Conservation (phyloP, 805 yeast genomes). For the Ogataea sp. region DNA sequence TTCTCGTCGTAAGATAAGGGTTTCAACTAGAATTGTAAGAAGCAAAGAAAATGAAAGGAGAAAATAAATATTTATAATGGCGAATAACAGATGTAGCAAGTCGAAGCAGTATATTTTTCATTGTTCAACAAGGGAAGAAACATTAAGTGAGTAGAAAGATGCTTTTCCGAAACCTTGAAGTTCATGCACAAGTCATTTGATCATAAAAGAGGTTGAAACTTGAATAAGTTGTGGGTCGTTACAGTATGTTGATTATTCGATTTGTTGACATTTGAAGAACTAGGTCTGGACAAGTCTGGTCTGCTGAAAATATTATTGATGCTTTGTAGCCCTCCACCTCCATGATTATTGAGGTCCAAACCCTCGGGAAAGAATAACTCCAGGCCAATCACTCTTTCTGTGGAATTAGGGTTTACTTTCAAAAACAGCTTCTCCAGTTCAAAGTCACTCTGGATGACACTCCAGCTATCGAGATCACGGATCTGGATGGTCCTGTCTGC, state of each 20-base stretch:
- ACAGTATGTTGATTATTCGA: background rate
- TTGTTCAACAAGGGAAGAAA: no score
- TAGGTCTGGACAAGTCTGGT: background rate
- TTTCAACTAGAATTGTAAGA: no score
- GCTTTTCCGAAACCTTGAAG: no score
- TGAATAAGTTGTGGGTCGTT: background rate
- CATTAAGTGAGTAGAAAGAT: no score
- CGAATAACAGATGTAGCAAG: no score
- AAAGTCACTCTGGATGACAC: conserved; percentile 32
- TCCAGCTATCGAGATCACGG: conserved; percentile 21
- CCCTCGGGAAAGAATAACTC: conserved; percentile 4
- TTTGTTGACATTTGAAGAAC: background rate
- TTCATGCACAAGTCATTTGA: background rate
- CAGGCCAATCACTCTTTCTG: conserved; percentile 1
- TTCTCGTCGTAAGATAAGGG: no score
- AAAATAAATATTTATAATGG: no score
- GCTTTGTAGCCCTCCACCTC: no score
- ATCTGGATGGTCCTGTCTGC: conserved; percentile 28
- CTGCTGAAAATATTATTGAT: background rate
- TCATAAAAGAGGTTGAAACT: background rate
- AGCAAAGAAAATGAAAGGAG: no score
- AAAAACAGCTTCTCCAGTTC: conserved; percentile 39
- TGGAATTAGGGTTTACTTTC: no score
- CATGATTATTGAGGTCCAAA: no score
- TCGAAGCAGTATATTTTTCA: no score